Percentiles rank a stretch among this genome's conserved stretches.
Conservation (phyloP, 441 rosid genomes). For the Corymbia calophylla region DNA sequence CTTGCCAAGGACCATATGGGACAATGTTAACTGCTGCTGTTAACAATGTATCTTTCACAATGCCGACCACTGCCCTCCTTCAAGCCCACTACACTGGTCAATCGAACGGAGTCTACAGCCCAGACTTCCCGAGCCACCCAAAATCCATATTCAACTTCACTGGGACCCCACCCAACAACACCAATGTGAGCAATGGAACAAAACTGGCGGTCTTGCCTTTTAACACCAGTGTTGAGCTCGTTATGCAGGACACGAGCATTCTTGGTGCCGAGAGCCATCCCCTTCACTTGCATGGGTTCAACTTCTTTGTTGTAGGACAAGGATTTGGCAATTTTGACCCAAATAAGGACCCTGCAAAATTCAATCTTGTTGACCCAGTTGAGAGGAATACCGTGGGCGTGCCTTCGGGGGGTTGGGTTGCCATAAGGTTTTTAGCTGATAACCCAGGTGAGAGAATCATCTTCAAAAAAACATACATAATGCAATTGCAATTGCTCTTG, state of each 20-base stretch:
- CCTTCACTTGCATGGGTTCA: neutral
- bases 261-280: neutral
- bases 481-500: neutral
- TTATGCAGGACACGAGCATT: neutral
- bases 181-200: neutral
- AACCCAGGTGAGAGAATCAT: neutral
- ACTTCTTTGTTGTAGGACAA: neutral
- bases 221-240: neutral
- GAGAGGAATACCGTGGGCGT: neutral
- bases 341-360: neutral
- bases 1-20: neutral
- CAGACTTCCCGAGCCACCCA: neutral
- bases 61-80: neutral
- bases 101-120: neutral
- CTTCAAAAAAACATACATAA: neutral
- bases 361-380: neutral
- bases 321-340: neutral
- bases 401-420: neutral
- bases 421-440: neutral
- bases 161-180: neutral
- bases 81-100: neutral
- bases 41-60: neutral
- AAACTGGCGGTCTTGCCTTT: neutral
- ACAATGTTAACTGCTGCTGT: neutral
- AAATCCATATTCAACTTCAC: neutral